A percentile compares a stretch with the other conserved stretches of the same genome.
phyloP scores from a whole-genome alignment of 2,329 filamentous ascomycete genomes.

The Ceratocystis destructans region DNA sequence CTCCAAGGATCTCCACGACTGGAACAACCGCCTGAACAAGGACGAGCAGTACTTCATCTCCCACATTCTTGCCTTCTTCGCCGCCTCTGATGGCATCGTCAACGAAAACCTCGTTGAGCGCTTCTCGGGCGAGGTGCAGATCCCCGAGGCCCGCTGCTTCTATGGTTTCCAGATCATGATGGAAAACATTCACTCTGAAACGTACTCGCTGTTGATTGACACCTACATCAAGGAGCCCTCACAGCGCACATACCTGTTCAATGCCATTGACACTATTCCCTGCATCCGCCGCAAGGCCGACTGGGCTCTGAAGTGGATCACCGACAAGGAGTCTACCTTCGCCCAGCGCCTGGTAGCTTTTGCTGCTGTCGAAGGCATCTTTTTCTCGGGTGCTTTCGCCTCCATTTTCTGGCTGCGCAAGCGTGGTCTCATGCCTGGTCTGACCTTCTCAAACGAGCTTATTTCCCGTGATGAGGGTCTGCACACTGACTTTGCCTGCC shows the following conservation, averaged over 20 bases:
- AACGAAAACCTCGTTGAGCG: conserved; percentile 98
- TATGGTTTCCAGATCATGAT: conserved; percentile 99
- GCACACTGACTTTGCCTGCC: conserved; percentile 97
- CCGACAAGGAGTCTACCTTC: conserved; percentile 85
- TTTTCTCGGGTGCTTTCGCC: conserved; percentile 97
- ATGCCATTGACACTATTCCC: conserved; percentile 96
- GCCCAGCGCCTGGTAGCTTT: conserved; percentile 93
- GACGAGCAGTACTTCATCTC: conserved; percentile 98
- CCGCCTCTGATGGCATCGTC: conserved; percentile 95
- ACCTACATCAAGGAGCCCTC: conserved; percentile 98
- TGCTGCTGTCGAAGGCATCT: conserved; percentile 96
- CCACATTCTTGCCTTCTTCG: conserved; percentile 97
- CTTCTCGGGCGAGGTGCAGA: conserved; percentile 92
- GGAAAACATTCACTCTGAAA: conserved; percentile 99
- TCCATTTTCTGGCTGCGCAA: conserved; percentile 99
- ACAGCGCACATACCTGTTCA: conserved; percentile 89
- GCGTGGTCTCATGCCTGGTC: conserved; percentile 94
- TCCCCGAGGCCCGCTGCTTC: conserved; percentile 97
- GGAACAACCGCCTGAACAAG: conserved; percentile 93
- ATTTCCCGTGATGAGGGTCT: conserved; percentile 99
- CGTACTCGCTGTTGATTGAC: conserved; percentile 96
- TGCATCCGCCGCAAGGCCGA: conserved; percentile 98
- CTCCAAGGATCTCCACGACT: conserved; percentile 97
- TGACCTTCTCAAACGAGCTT: conserved; percentile 99
- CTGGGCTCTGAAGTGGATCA: conserved; percentile 92